These are phyloP conservation scores for Waltergamsia citrina DNA, from an alignment of 2,329 filamentous ascomycete genomes.

Conservation along the genomic window DNA sequence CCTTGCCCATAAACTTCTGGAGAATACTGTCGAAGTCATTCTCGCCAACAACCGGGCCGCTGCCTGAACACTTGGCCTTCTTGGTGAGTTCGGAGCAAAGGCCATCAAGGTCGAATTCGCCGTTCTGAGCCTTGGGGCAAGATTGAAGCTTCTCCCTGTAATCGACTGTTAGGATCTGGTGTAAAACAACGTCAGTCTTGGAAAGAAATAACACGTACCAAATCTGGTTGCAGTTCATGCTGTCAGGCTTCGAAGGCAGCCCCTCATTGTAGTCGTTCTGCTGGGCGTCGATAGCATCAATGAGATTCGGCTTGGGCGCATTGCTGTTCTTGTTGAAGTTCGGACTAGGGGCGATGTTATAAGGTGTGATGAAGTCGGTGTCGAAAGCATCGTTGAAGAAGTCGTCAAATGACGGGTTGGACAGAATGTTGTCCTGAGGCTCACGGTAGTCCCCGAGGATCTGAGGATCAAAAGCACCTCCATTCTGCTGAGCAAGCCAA, in stretches of 20 bases:
- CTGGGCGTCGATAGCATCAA: conserved; percentile 68
- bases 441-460: conserved; percentile 91
- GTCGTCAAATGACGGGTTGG: conserved; percentile 61
- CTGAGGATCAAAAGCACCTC: conserved; percentile 81
- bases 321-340: background rate
- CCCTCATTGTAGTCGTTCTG: conserved; percentile 65
- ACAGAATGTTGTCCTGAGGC: conserved; percentile 70
- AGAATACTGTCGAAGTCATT: conserved; percentile 78
- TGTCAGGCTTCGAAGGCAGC: conserved; percentile 36
- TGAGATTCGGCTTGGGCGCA: conserved; percentile 55
- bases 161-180: background rate
- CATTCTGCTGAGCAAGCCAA: conserved; percentile 72
- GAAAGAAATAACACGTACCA: conserved; percentile 68
- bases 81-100: conserved; percentile 88
- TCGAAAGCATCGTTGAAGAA: conserved; percentile 72
- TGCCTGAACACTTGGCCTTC: conserved; percentile 92
- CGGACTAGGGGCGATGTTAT: conserved; percentile 50
- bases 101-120: conserved; percentile 88
- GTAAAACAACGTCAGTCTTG: too few species aligned
- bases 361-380: conserved; percentile 71
- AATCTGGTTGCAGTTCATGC: conserved; percentile 82
- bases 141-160: conserved; percentile 80
- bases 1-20: conserved; percentile 49
- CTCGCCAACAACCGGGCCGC: conserved; percentile 80
- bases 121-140: conserved; percentile 78